These are phyloP conservation scores for Annona cherimola DNA, from an alignment of 164 flowering plant species.

Conservation along the genomic window DNA sequence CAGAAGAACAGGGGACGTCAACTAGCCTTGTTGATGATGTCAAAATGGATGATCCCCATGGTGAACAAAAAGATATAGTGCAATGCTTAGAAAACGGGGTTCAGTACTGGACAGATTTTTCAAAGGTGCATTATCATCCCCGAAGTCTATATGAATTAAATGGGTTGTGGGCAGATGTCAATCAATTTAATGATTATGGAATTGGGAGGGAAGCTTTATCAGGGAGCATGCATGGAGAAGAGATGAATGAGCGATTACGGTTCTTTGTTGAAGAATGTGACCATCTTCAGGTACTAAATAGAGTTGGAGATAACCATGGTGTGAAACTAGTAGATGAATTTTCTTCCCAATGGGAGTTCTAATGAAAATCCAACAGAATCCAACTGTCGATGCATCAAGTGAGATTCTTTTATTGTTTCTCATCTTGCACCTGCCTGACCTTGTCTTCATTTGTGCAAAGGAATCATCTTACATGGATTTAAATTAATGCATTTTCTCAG, in stretches of 20 bases:
- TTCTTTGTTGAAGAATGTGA: slow-evolving; percentile 95
- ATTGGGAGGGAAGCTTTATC: slow-evolving; percentile 66
- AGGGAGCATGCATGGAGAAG: slow-evolving; percentile 55
- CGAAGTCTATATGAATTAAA: slow-evolving; percentile 70
- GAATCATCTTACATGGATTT: background rate
- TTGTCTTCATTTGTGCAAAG: background rate
- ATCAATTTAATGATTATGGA: slow-evolving; percentile 70
- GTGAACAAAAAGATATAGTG: slow-evolving; percentile 60
- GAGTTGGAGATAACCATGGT: background rate
- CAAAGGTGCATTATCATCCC: slow-evolving; percentile 94
- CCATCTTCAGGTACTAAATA: slow-evolving; percentile 62
- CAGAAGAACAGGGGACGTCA: slow-evolving; percentile 39
- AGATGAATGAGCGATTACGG: slow-evolving; percentile 76
- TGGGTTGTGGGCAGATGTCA: slow-evolving; percentile 54
- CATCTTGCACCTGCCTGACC: background rate
- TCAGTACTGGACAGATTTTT: slow-evolving; percentile 86
- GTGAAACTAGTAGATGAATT: background rate
- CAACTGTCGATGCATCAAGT: background rate
- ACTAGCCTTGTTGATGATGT: slow-evolving; percentile 10
- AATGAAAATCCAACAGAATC: background rate
- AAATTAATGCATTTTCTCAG: background rate
- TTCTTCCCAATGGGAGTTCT: background rate
- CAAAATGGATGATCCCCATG: slow-evolving; percentile 16
- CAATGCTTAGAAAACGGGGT: slow-evolving; percentile 57
- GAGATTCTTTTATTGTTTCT: background rate